phyloP scores from a whole-genome alignment of 2,329 filamentous ascomycete species.

The Penicillium sp. region DNA sequence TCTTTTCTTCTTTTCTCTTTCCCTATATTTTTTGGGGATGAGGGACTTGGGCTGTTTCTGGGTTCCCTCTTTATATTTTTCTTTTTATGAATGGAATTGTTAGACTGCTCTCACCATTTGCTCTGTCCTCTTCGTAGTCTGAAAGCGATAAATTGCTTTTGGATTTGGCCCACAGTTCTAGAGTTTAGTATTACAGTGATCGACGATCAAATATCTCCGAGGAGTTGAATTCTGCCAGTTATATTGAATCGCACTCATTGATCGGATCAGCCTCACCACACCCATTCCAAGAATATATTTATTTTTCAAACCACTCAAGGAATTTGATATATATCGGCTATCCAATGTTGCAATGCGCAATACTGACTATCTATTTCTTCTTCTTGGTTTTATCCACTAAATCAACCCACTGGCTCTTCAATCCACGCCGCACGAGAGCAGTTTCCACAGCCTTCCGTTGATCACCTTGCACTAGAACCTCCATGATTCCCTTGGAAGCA shows the following conservation, averaged over 20 bases:
- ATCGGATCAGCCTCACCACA: too few relatives aligned
- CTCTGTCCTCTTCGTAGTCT: not conserved
- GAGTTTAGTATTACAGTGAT: too few relatives aligned
- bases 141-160: not conserved
- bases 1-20: constrained; percentile 16
- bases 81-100: constrained; percentile 25
- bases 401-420: constrained; percentile 64
- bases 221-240: too few relatives aligned
- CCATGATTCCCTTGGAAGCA: constrained; percentile 67
- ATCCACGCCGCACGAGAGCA: constrained; percentile 62
- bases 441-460: constrained; percentile 65
- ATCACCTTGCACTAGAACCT: constrained; percentile 70
- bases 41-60: not conserved
- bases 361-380: too few relatives aligned
- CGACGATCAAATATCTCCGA: too few relatives aligned
- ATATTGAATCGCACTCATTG: too few relatives aligned
- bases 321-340: too few relatives aligned
- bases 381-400: constrained; percentile 71
- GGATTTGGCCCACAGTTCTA: too few relatives aligned
- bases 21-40: constrained; percentile 8
- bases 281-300: too few relatives aligned
- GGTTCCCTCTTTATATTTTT: constrained; percentile 7
- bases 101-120: constrained; percentile 18
- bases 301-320: too few relatives aligned
- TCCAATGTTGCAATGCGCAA: too few relatives aligned